A percentile compares a stretch with the other conserved stretches of the same genome.
These are phyloP conservation scores for Flaveria brownii DNA, from an alignment of 129 eudicot genomes.

Conservation along the genomic window DNA sequence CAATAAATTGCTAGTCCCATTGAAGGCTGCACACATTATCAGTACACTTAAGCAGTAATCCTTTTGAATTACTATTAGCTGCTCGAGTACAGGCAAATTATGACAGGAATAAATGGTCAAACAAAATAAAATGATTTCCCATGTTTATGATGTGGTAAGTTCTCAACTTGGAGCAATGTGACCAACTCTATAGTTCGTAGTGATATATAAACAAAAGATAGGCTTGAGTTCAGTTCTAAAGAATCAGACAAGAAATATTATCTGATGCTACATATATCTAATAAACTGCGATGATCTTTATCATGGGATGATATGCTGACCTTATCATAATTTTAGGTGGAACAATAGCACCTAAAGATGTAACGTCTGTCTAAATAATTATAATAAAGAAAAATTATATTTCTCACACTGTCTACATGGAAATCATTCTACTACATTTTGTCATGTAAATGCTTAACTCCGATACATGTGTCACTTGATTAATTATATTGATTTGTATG, in stretches of 20 bases:
- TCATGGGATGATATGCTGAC: constrained; percentile 17
- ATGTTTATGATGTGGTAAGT: constrained; percentile 1
- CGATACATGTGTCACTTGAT: background rate
- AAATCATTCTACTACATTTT: background rate
- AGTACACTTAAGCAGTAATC: constrained; percentile 2
- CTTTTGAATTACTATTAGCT: background rate
- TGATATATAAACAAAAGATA: constrained; percentile 1
- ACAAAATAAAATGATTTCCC: background rate
- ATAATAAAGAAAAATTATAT: constrained; percentile 1
- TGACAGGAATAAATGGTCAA: background rate
- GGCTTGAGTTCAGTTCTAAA: constrained; percentile 4
- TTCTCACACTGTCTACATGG: background rate
- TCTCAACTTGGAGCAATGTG: constrained; percentile 18
- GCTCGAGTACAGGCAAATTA: background rate
- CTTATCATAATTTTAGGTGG: constrained; percentile 14
- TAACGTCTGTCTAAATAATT: constrained; percentile 2
- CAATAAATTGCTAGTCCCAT: background rate
- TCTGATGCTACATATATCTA: background rate
- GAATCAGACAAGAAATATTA: background rate
- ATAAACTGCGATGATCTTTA: constrained; percentile 7
- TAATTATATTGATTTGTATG: background rate
- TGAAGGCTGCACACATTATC: background rate
- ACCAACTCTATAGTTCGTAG: background rate
- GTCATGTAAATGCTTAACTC: constrained; percentile 24
- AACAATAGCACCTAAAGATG: background rate